Evolutionary conservation across 148 eudicot species (phyloP).

Genomic region (Nepenthes gracilis): DNA sequence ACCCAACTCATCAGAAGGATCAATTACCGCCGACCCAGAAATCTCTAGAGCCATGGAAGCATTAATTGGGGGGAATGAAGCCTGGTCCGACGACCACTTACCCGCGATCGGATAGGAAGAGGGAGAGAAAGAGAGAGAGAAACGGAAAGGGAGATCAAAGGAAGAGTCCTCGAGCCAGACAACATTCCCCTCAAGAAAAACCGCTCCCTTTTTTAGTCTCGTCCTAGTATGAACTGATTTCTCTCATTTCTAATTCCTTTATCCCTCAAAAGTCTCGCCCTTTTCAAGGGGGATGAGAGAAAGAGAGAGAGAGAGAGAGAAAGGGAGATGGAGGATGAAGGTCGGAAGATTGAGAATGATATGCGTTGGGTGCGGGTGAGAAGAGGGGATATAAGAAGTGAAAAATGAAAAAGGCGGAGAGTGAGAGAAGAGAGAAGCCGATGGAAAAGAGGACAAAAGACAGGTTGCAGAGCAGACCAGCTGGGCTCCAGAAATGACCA

Average conservation of each 20-base stretch:
- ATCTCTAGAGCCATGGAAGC: too few relatives aligned
- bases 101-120: too few relatives aligned
- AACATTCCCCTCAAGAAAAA: constrained; percentile 46
- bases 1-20: too few relatives aligned
- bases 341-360: constrained; percentile 1
- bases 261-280: constrained; percentile 35
- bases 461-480: too few relatives aligned
- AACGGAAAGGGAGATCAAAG: not conserved
- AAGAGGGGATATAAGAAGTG: constrained; percentile 1
- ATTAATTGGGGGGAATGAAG: constrained; percentile 51
- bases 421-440: too few relatives aligned
- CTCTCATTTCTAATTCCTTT: constrained; percentile 3
- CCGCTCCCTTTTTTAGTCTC: constrained; percentile 7
- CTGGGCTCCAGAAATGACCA: too few relatives aligned
- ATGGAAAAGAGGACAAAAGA: too few relatives aligned
- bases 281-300: constrained; percentile 20
- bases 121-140: too few relatives aligned
- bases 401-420: too few relatives aligned
- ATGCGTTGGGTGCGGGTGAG: constrained; percentile 3
- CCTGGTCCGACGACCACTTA: constrained; percentile 42
- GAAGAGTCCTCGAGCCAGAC: constrained; percentile 15
- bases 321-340: constrained; percentile 6
- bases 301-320: constrained; percentile 6
- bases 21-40: too few relatives aligned
- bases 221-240: not conserved